Evolutionary conservation across 1,284 basidiomycete species (phyloP), one percentile per base, ranked within the genome.

Genomic region (Ganoderma resinaceum): DNA sequence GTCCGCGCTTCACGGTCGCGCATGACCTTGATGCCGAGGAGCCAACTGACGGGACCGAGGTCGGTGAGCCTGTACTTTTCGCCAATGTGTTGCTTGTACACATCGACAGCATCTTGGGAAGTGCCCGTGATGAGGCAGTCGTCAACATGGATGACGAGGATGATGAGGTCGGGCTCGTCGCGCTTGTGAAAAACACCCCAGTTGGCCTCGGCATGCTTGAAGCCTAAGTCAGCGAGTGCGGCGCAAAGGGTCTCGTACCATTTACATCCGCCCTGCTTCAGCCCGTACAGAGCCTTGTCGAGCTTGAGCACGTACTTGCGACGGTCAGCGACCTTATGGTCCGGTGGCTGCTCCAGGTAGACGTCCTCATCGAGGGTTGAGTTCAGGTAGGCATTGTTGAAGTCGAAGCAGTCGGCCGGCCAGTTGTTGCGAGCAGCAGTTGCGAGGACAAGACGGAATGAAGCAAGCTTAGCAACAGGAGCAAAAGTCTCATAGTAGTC

Each of bases 321-420:
- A 23, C 55, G 35, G 57, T 62, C 63, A 0, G 53, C 60, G 23
- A 63, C 26, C 12, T 40, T 62, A 23, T 46, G 80, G 9, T 78
- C 80, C 9, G 72, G 57, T 0, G 80, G 82, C 65, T 83, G 82
- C n/a, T 80, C 70, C n/a, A n/a, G n/a, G n/a, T n/a, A n/a, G n/a
- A n/a, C n/a, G n/a, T n/a, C n/a, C n/a, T n/a, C n/a, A n/a, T 74
- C 74, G 29, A 83, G 77, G 55, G 76, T 67, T 0, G 76, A 76
- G 73, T 84, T 83, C 0, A 84, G 76, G 66, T 81, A 86, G 0
- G 82, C 82, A 0, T 74, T 75, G 29, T 81, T 81, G 69, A 86
- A 76, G 69, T 87, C 80, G n/a, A 85, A 78, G 52, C 82, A 79
- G 53, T 82, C 76, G 1, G 84, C 61, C 40, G 81, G 76, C 20